Evolutionary conservation across 495 filamentous ascomycete species (phyloP).

Genomic region (Chaetomium fimeti): DNA sequence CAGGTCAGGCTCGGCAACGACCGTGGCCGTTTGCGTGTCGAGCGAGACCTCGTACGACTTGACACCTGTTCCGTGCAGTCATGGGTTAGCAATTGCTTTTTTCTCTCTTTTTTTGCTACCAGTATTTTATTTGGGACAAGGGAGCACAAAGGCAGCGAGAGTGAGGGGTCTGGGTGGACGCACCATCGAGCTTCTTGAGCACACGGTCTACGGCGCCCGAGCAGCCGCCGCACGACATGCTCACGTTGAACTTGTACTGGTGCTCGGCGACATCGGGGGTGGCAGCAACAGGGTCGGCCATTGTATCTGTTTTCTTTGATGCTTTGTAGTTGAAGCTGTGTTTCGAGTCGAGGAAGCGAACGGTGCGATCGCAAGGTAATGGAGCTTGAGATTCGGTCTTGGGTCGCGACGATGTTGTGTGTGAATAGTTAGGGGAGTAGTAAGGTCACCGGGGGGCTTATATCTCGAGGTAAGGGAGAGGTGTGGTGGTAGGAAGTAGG

Average conservation of each 20-base stretch:
- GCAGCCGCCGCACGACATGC: slow-evolving; percentile 65
- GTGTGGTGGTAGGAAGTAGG: not conserved
- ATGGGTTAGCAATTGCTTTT: not conserved
- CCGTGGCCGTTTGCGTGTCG: slow-evolving; percentile 72
- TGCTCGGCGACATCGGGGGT: slow-evolving; percentile 30
- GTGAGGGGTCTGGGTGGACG: slow-evolving; percentile 22
- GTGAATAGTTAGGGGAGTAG: not conserved
- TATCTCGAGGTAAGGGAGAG: not conserved
- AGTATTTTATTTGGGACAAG: not conserved
- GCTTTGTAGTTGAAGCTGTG: slow-evolving; percentile 3
- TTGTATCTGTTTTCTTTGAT: slow-evolving; percentile 29
- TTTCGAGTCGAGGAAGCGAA: not conserved
- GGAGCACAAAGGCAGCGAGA: not conserved
- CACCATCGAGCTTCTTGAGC: slow-evolving; percentile 92
- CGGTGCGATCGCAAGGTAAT: not conserved
- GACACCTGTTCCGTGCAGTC: slow-evolving; percentile 59
- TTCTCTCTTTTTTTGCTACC: not conserved
- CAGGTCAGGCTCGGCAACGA: slow-evolving; percentile 63
- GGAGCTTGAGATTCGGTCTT: not conserved
- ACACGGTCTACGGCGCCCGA: slow-evolving; percentile 75
- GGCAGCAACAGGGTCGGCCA: slow-evolving; percentile 39
- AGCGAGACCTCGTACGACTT: slow-evolving; percentile 84
- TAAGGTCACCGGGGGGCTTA: not conserved
- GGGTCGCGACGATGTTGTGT: not conserved
- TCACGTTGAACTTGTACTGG: slow-evolving; percentile 66